Evolutionary conservation across 179 eudicot genomes (phyloP), one percentile per base, ranked within the genome.

Genomic region (Amaranthus tricolor): DNA sequence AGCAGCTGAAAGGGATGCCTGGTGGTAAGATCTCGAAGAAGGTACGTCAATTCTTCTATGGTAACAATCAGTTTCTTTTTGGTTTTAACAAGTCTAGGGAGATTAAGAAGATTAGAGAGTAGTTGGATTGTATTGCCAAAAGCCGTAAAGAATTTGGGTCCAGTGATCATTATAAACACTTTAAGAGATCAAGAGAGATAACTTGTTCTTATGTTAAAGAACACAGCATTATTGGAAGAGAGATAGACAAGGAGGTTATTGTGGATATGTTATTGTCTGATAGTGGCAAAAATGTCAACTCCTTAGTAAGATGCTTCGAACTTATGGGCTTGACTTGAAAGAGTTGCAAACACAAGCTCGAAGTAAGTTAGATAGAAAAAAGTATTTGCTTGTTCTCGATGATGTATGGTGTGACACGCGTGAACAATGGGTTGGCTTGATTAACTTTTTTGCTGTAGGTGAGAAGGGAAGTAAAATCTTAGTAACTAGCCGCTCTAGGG

Each of bases 211-310:
- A 11, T 61, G 61, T 48, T 13, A 7, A 1, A 44, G 78, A 66
- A 60, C 24, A 24, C 9, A 17, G 50, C 6, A 54, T 82, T 12
- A 56, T 82, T 54, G 85, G 82, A 11, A 75, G 85, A 49, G 80
- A 72, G 14, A 47, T 8, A 7, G 85, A 75, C 13, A 72, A 76
- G 80, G 72, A 50, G 19, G 54, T 24, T 2, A 16, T 73, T 43
- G 71, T 77, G 14, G 17, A 24, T 16, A 14, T 73, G 40, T 64
- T 81, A 62, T 14, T 77, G 16, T 6, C 15, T 21, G 47, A 51
- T 15, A 14, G 13, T 14, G 13, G 19, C 53, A 15, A 53, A 0
- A 53, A 61, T 45, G 21, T 72, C 7, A 70, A 14, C 70, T 77
- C 16, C 59, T 77, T 0, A 5, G 44, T 5, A 40, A 76, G 68